These are phyloP conservation scores for Euphorbia pulcherrima DNA, from an alignment of 345 rosid genomes.

Conservation along the genomic window DNA sequence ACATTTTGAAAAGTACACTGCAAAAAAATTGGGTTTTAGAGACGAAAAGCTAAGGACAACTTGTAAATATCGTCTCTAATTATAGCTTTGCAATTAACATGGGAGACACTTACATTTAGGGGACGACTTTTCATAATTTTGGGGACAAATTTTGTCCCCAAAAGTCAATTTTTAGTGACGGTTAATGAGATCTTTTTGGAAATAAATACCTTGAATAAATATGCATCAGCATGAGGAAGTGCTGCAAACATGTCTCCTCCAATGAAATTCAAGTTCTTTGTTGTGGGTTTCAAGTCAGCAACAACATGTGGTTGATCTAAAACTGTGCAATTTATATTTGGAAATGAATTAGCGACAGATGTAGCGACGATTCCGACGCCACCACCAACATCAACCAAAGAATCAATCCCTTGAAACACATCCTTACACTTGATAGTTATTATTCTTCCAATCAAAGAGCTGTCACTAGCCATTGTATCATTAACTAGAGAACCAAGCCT, in stretches of 20 bases:
- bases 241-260: conserved; percentile 26
- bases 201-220: conserved; percentile 28
- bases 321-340: conserved; percentile 13
- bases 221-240: conserved; percentile 28
- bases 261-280: conserved; percentile 6
- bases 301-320: conserved; percentile 24
- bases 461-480: conserved; percentile 12
- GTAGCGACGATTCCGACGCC: conserved; percentile 23
- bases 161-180: too few species aligned
- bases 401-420: conserved; percentile 18
- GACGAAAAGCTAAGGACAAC: too few species aligned
- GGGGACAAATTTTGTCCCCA: too few species aligned
- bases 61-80: too few species aligned
- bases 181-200: too few species aligned
- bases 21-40: too few species aligned
- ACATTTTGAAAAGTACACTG: too few species aligned
- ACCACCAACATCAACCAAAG: conserved; percentile 29
- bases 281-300: background rate
- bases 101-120: too few species aligned
- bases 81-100: too few species aligned
- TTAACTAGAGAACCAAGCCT: background rate
- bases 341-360: conserved; percentile 15
- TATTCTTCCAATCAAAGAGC: background rate
- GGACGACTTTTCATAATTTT: too few species aligned
- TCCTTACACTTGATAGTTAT: conserved; percentile 3